phyloP scores from a whole-genome alignment of 352 stramenopile species.

The Phytopythium oedochilum region DNA sequence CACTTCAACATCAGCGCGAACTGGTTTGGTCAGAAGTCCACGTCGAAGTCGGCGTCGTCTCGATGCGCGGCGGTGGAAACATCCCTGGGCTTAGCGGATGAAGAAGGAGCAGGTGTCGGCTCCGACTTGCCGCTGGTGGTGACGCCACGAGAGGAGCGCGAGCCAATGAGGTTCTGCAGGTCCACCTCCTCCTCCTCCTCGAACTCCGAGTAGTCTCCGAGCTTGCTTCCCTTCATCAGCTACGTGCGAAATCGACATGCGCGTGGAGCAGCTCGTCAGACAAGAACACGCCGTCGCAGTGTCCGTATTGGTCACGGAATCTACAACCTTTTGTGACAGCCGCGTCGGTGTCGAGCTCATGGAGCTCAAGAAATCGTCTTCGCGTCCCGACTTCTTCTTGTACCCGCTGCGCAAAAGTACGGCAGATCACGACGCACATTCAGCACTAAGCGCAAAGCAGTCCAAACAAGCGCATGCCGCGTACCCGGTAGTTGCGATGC shows the following conservation, averaged over 20 bases:
- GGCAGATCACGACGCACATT: too few species aligned
- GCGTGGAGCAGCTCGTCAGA: neutral
- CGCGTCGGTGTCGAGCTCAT: constrained; percentile 54
- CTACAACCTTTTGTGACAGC: constrained; percentile 55
- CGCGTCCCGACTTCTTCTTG: constrained; percentile 38
- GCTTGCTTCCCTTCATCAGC: constrained; percentile 68
- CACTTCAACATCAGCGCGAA: constrained; percentile 3
- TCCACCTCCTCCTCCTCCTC: constrained; percentile 77
- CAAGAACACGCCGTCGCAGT: too few species aligned
- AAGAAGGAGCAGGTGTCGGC: neutral
- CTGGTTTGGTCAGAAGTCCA: constrained; percentile 32
- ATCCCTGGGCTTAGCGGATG: neutral
- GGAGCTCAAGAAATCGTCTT: constrained; percentile 50
- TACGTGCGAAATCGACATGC: constrained; percentile 9
- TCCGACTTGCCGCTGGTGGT: neutral
- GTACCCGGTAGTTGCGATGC: constrained; percentile 42
- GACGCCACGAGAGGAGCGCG: neutral
- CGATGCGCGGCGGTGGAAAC: neutral
- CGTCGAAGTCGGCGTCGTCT: constrained; percentile 54
- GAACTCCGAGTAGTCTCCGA: constrained; percentile 77
- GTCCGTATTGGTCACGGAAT: neutral
- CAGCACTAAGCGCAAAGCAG: too few species aligned
- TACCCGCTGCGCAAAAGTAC: constrained; percentile 17
- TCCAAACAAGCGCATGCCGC: neutral
- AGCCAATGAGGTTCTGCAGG: constrained; percentile 70